These are phyloP conservation scores for Thermomyces lanuginosus DNA, from an alignment of 2,329 filamentous ascomycete species.

Conservation along the genomic window DNA sequence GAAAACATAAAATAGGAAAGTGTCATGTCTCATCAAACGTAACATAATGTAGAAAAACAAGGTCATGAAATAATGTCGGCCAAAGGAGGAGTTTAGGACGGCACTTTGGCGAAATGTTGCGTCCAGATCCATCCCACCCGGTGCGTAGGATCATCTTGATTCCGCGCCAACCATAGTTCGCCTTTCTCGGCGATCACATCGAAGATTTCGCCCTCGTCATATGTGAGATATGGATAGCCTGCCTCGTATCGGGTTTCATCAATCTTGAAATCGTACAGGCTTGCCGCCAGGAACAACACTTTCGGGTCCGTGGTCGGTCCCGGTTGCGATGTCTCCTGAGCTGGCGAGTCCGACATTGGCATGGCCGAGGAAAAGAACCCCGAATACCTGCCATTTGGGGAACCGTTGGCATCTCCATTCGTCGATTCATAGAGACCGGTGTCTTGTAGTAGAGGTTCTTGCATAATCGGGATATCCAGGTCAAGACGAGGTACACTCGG, in stretches of 20 bases:
- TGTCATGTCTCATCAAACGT: too few species aligned
- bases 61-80: too few species aligned
- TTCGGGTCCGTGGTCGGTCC: slow-evolving; percentile 31
- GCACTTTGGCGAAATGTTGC: slow-evolving; percentile 69
- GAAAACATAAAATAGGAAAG: too few species aligned
- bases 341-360: slow-evolving; percentile 53
- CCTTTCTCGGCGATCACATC: slow-evolving; percentile 92
- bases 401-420: slow-evolving; percentile 14
- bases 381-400: slow-evolving; percentile 44
- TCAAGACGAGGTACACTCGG: slow-evolving; percentile 28
- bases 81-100: too few species aligned
- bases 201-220: slow-evolving; percentile 87
- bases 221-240: slow-evolving; percentile 89
- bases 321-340: slow-evolving; percentile 28
- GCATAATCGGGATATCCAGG: slow-evolving; percentile 29
- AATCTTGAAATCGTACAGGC: slow-evolving; percentile 94
- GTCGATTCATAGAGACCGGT: slow-evolving; percentile 9
- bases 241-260: slow-evolving; percentile 80
- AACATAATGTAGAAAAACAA: too few species aligned
- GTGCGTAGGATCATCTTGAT: slow-evolving; percentile 72
- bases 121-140: slow-evolving; percentile 97
- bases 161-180: slow-evolving; percentile 92
- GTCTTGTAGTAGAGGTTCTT: slow-evolving; percentile 22
- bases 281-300: slow-evolving; percentile 80
- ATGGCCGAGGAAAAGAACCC: slow-evolving; percentile 77